Percentiles rank a stretch among this genome's conserved stretches.
phyloP scores from a whole-genome alignment of 116 monocot species.

The Trichopus zeylanicus region DNA sequence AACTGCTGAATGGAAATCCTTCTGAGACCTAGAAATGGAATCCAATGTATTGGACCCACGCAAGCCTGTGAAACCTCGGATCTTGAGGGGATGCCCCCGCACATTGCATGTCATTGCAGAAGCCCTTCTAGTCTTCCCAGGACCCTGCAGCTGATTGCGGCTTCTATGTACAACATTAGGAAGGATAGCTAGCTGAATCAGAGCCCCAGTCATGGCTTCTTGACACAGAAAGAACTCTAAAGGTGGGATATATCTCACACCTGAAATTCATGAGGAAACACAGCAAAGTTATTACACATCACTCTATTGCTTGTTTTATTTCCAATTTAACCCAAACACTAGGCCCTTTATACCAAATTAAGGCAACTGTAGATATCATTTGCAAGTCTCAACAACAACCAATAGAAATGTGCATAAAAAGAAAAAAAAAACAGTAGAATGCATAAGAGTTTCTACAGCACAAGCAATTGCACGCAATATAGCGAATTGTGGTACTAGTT shows the following conservation, averaged over 20 bases:
- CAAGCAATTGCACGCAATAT: no score
- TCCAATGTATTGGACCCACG: constrained; percentile 41
- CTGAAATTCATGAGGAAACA: not conserved
- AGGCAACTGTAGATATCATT: no score
- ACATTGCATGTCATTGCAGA: constrained; percentile 27
- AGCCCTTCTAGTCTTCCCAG: constrained; percentile 26
- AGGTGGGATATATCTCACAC: not conserved
- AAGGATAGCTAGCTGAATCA: constrained; percentile 67
- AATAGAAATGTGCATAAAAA: no score
- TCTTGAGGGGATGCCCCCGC: constrained; percentile 17
- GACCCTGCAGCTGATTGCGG: constrained; percentile 15
- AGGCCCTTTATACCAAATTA: no score
- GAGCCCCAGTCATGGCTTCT: constrained; percentile 57
- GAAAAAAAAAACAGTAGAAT: no score
- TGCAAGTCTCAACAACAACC: no score
- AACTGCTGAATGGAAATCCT: constrained; percentile 51
- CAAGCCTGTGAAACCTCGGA: constrained; percentile 59
- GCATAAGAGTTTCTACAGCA: no score
- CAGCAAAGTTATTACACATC: not conserved
- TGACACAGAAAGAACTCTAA: not conserved
- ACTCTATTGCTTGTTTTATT: no score
- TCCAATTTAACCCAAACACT: no score
- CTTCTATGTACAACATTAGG: constrained; percentile 39
- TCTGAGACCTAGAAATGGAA: constrained; percentile 22
- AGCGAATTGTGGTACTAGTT: no score